Conservation (phyloP, 75 land plant genomes). For the Pseudotsuga menziesii region DNA sequence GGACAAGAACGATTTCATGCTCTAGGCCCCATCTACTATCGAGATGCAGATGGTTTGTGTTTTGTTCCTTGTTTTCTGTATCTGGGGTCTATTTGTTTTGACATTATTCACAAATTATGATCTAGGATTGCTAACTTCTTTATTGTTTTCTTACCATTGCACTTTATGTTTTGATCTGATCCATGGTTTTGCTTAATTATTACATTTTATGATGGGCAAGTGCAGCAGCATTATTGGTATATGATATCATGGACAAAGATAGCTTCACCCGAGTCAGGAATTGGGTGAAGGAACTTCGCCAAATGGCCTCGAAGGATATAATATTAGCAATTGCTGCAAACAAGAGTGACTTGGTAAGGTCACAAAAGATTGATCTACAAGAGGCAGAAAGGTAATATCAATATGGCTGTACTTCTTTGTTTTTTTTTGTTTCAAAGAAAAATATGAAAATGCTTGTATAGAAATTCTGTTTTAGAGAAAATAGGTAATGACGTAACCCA, state of each 20-base stretch:
- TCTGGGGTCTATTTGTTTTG: neutral
- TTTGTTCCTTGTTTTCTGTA: neutral
- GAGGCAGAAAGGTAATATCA: constrained; percentile 39
- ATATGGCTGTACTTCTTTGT: neutral
- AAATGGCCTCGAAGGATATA: constrained; percentile 47
- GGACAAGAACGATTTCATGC: constrained; percentile 63
- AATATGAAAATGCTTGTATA: neutral
- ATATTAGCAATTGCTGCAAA: constrained; percentile 49
- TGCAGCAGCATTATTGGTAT: constrained; percentile 51
- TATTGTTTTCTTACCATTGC: neutral
- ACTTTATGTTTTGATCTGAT: neutral
- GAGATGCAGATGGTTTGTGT: constrained; percentile 49
- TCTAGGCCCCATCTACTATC: constrained; percentile 55
- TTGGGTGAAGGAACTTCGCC: constrained; percentile 58
- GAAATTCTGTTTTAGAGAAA: neutral
- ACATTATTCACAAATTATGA: neutral
- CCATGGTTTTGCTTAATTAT: neutral
- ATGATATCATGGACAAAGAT: constrained; percentile 51
- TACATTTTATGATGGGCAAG: neutral
- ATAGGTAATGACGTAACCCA: neutral
- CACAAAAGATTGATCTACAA: constrained; percentile 34
- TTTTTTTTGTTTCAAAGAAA: constrained; percentile 3
- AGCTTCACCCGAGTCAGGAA: constrained; percentile 47
- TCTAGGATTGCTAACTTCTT: neutral
- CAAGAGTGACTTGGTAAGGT: constrained; percentile 48